phyloP scores from a whole-genome alignment of 176 grass and related monocot species.

The Cenchrus purpureus region DNA sequence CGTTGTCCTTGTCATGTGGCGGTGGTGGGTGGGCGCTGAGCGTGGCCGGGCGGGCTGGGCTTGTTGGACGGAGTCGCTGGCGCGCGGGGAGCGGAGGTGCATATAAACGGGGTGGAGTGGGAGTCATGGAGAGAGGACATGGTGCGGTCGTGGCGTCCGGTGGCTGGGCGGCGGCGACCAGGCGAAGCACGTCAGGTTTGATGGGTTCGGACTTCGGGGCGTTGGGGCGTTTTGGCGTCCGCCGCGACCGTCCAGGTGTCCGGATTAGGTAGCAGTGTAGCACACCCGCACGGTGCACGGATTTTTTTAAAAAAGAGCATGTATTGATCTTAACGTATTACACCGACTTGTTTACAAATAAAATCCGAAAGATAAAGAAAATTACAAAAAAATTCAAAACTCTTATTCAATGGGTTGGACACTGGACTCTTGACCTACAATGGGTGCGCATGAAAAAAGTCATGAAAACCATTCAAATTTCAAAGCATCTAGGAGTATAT shows the following conservation, averaged over 20 bases:
- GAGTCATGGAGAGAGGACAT: neutral
- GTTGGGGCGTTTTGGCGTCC: neutral
- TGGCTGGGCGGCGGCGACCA: neutral
- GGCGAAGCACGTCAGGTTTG: constrained; percentile 23
- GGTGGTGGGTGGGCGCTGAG: neutral
- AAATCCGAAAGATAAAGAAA: no score
- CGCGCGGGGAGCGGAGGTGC: neutral
- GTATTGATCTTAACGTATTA: no score
- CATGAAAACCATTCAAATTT: no score
- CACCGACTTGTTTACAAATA: no score
- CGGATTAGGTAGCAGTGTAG: neutral
- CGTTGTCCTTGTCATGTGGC: neutral
- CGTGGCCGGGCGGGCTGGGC: neutral
- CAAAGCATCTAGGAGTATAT: no score
- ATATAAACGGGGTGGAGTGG: constrained; percentile 1
- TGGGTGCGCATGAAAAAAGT: no score
- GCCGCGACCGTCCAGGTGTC: constrained; percentile 19
- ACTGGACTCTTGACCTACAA: no score
- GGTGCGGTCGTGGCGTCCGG: constrained; percentile 24
- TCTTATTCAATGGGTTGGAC: no score
- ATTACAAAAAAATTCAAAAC: no score
- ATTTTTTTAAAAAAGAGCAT: no score
- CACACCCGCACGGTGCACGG: neutral
- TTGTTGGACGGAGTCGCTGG: constrained; percentile 21
- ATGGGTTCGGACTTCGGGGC: neutral